Base-by-base conservation (phyloP, 495 filamentous ascomycete species). In the Penicillium cosmopolitanum region DNA sequence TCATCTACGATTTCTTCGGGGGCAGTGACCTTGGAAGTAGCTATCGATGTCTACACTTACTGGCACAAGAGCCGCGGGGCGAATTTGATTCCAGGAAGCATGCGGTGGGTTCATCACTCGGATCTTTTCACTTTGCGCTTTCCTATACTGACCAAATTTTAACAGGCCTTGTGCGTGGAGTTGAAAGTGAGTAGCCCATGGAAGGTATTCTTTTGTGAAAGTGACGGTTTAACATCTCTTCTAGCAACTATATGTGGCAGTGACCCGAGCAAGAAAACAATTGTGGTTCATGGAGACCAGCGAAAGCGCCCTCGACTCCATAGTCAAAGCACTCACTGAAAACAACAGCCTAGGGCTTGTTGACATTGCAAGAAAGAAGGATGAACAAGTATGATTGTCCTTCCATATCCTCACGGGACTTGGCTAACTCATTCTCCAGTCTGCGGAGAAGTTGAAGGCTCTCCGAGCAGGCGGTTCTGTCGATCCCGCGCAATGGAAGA, bases 1-100 rank as follows among this genome's bases (percentile, higher is more conserved):
- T 77, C 12, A 19, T 77, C 2, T 72, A 62, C 44, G 66, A 77
- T 43, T 75, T 75, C 15, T 75, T 77, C 43, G 53, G 62, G 4
- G 35, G 38, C n/a, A 64, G 62, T 46, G 62, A 42, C 0, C 50
- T 64, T 18, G 57, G 62, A 1, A 64, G 62, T 42, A 64, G 57
- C 36, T 64, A 64, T 21, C 62, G 62, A 19, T 60, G 57, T n/a
- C 33, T 64, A 16, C 15, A 60, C 25, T 63, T 52, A 33, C 40
- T 36, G 8, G 53, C n/a, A 16, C 58, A 42, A 16, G 18, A 10
- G 18, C 18, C 23, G n/a, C 38, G 36, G 23, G 16, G 19, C 6
- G 34, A 53, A 0, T 72, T 70, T 51, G 71, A 67, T 28, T 47
- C 66, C 6, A 56, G 44, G n/a, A 66, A 65, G 18, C 50, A 73